Evolutionary conservation across 2,329 filamentous ascomycete species (phyloP).

Genomic region (Talaromyces sp.): DNA sequence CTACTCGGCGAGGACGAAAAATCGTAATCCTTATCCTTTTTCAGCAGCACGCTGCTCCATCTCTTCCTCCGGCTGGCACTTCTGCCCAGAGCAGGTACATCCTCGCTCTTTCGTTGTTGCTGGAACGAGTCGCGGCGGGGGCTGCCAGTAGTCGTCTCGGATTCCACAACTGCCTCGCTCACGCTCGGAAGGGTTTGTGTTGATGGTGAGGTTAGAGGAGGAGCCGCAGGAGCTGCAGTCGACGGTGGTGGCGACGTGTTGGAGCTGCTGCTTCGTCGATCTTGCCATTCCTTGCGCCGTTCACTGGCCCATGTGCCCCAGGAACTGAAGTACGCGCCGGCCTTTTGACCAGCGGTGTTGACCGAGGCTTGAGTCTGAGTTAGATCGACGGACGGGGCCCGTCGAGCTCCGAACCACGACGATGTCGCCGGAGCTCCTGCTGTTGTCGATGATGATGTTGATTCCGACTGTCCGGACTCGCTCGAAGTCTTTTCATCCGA

Average conservation of each 20-base stretch:
- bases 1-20: background rate
- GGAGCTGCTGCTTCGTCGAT: conserved; percentile 25
- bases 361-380: conserved; percentile 52
- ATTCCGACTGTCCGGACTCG: conserved; percentile 15
- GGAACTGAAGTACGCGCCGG: conserved; percentile 59
- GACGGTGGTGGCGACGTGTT: conserved; percentile 19
- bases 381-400: conserved; percentile 42
- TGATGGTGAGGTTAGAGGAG: background rate
- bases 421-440: conserved; percentile 10
- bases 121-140: background rate
- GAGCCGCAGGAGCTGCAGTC: background rate
- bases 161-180: background rate
- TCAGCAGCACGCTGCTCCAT: conserved; percentile 11
- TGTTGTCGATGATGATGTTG: conserved; percentile 6
- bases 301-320: conserved; percentile 59
- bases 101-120: background rate
- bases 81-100: background rate
- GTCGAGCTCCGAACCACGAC: conserved; percentile 27
- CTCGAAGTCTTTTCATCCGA: conserved; percentile 20
- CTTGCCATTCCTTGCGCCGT: conserved; percentile 43
- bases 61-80: conserved; percentile 10
- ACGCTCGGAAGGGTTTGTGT: conserved; percentile 10
- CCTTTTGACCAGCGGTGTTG: conserved; percentile 49
- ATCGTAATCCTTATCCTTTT: conserved; percentile 2
- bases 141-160: background rate